These are phyloP conservation scores for Steccherinum ochraceum DNA, from an alignment of 768 basidiomycete species.

Conservation along the genomic window DNA sequence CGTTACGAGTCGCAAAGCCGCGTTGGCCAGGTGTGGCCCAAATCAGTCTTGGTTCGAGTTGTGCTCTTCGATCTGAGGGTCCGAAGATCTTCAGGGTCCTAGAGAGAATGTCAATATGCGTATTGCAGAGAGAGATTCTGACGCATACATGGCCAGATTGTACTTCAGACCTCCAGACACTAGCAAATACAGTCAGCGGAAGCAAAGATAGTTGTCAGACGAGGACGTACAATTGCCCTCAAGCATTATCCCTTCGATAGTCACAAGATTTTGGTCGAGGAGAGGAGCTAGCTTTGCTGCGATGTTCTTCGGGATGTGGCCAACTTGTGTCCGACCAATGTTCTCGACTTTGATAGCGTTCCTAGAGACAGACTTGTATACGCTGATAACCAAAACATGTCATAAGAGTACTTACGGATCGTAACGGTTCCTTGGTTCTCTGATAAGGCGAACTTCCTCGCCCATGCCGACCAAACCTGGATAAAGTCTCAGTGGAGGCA, in stretches of 20 bases:
- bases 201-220: too few species aligned
- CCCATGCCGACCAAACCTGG: slow-evolving; percentile 75
- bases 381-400: neutral
- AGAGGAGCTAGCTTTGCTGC: slow-evolving; percentile 61
- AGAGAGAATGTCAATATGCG: neutral
- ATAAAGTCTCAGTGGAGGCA: too few species aligned
- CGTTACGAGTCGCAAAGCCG: slow-evolving; percentile 38
- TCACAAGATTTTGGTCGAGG: slow-evolving; percentile 56
- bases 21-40: slow-evolving; percentile 72
- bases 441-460: slow-evolving; percentile 64
- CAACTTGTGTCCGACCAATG: slow-evolving; percentile 68
- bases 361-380: slow-evolving; percentile 25
- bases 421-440: slow-evolving; percentile 63
- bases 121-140: neutral
- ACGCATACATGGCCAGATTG: slow-evolving; percentile 54
- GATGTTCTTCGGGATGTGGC: slow-evolving; percentile 64
- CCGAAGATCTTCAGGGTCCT: slow-evolving; percentile 74
- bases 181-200: too few species aligned
- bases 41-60: slow-evolving; percentile 57
- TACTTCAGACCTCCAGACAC: slow-evolving; percentile 46
- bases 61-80: slow-evolving; percentile 46
- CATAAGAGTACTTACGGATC: slow-evolving; percentile 42
- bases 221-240: slow-evolving; percentile 57
- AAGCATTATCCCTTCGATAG: slow-evolving; percentile 64
- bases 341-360: slow-evolving; percentile 83